These are phyloP conservation scores for Aureobasidium sp. DNA, from an alignment of 2,329 filamentous ascomycete genomes.

Conservation along the genomic window DNA sequence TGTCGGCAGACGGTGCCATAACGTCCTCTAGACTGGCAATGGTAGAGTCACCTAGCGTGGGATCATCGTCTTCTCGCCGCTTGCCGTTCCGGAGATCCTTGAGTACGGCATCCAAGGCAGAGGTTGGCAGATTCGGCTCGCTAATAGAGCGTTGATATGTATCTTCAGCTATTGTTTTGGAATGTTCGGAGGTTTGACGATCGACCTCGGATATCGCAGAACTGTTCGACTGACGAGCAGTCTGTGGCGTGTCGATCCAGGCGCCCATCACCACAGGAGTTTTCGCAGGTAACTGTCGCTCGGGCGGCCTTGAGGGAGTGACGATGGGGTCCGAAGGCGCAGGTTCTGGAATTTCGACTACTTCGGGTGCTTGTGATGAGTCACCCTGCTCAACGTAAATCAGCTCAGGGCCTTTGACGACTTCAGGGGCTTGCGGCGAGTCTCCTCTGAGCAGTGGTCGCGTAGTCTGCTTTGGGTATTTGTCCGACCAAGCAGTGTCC, in stretches of 20 bases:
- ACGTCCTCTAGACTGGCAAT: conserved; percentile 43
- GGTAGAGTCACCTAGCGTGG: conserved; percentile 39
- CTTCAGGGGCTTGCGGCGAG: conserved; percentile 9
- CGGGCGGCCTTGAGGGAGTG: neutral
- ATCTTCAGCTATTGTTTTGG: neutral
- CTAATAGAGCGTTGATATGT: neutral
- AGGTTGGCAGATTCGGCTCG: conserved; percentile 14
- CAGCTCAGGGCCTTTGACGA: neutral
- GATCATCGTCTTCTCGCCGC: conserved; percentile 27
- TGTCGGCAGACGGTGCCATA: conserved; percentile 27
- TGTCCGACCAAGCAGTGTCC: neutral
- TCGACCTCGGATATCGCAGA: neutral
- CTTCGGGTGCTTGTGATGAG: conserved; percentile 17
- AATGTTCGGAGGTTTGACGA: neutral
- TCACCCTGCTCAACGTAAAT: neutral
- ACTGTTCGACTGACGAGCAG: neutral
- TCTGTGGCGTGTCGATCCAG: conserved; percentile 41
- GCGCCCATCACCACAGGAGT: conserved; percentile 42
- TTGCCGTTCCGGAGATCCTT: conserved; percentile 34
- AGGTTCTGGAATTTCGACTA: neutral
- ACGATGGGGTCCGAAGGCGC: neutral
- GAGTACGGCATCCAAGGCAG: conserved; percentile 25
- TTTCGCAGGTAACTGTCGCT: conserved; percentile 24
- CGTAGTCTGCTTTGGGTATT: neutral
- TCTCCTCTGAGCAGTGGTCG: neutral